These are phyloP conservation scores for Macrolepiota fuliginosa DNA, from an alignment of 768 basidiomycete genomes.

Conservation along the genomic window DNA sequence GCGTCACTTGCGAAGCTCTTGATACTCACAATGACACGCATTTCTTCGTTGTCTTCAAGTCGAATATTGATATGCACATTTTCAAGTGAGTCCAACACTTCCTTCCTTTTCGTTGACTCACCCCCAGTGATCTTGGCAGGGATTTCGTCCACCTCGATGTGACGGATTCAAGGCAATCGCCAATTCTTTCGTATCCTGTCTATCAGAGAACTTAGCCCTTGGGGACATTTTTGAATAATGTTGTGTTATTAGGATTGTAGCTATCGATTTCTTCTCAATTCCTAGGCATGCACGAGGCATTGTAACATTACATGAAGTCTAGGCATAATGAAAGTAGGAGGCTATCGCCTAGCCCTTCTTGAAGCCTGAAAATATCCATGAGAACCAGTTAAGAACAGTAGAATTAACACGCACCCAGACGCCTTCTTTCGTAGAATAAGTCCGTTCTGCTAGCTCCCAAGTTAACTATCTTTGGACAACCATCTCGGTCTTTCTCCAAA, in stretches of 20 bases:
- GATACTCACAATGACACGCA: slow-evolving; percentile 84
- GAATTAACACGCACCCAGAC: slow-evolving; percentile 54
- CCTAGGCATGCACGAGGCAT: not conserved
- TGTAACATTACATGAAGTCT: not conserved
- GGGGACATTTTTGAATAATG: slow-evolving; percentile 13
- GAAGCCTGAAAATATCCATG: slow-evolving; percentile 45
- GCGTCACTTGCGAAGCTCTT: slow-evolving; percentile 74
- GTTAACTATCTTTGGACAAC: slow-evolving; percentile 98
- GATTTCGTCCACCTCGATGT: slow-evolving; percentile 57
- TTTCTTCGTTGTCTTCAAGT: slow-evolving; percentile 87
- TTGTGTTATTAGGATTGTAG: not conserved
- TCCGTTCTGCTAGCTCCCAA: slow-evolving; percentile 93
- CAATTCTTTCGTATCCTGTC: slow-evolving; percentile 62
- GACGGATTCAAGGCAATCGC: slow-evolving; percentile 43
- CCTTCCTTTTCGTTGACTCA: not conserved
- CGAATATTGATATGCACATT: slow-evolving; percentile 74
- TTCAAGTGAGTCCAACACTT: slow-evolving; percentile 52
- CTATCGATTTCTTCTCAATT: not conserved
- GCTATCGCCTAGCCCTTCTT: slow-evolving; percentile 52
- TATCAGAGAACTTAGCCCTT: slow-evolving; percentile 34
- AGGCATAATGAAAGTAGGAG: not conserved
- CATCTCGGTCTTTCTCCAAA: slow-evolving; percentile 95
- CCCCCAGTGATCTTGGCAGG: slow-evolving; percentile 28
- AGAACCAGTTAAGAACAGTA: not conserved
- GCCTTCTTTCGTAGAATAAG: slow-evolving; percentile 86